A percentile compares a stretch with the other conserved stretches of the same genome.
These are phyloP conservation scores for Hysterangium stoloniferum DNA, from an alignment of 768 basidiomycete genomes.

Conservation along the genomic window DNA sequence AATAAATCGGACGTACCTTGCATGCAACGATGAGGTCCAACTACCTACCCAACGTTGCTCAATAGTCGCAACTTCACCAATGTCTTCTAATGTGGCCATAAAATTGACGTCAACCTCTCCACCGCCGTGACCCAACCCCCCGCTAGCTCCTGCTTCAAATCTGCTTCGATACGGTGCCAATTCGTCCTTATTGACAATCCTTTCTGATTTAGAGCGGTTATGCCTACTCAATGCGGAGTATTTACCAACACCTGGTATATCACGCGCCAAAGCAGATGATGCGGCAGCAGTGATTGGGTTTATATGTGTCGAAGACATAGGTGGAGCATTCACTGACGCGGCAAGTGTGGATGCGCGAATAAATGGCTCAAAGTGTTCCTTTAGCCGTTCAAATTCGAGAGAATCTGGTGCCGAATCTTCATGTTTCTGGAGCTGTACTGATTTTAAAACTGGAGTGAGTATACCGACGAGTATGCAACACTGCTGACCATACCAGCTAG, in stretches of 20 bases:
- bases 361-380: constrained; percentile 96
- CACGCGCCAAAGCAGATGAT: constrained; percentile 79
- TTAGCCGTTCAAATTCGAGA: constrained; percentile 87
- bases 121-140: constrained; percentile 46
- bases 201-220: constrained; percentile 46
- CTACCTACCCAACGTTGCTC: constrained; percentile 78
- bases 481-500: constrained; percentile 61
- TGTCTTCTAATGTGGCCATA: constrained; percentile 52
- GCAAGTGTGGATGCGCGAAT: constrained; percentile 75
- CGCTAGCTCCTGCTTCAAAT: constrained; percentile 52
- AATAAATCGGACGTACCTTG: constrained; percentile 40
- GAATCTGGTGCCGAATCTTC: constrained; percentile 82
- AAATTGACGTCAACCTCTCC: constrained; percentile 66
- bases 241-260: constrained; percentile 76
- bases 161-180: constrained; percentile 71
- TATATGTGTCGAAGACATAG: constrained; percentile 47
- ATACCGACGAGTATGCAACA: too few relatives aligned
- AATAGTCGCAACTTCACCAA: constrained; percentile 57
- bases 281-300: constrained; percentile 70
- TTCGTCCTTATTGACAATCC: constrained; percentile 64
- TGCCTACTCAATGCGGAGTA: constrained; percentile 44
- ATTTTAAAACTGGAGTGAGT: not conserved
- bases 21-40: constrained; percentile 62
- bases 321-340: constrained; percentile 44
- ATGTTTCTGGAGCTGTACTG: constrained; percentile 86